Evolutionary conservation across 2,329 filamentous ascomycete genomes (phyloP).

Genomic region (Sordariomycetes sp.): DNA sequence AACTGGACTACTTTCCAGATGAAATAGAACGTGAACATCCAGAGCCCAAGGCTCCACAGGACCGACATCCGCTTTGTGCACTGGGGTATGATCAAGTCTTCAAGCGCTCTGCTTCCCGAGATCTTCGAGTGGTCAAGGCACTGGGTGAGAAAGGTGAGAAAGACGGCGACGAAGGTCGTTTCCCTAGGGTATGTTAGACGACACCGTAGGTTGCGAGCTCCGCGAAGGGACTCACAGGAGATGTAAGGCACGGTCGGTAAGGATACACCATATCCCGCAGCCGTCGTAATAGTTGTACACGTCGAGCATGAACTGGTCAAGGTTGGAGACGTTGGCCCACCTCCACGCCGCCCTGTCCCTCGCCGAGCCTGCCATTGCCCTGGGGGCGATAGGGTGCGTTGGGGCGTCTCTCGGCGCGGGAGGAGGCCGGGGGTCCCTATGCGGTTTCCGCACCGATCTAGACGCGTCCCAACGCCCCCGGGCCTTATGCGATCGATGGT

Average conservation of each 20-base stretch:
- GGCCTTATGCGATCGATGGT: neutral
- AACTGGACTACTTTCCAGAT: conserved; percentile 68
- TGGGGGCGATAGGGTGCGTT: conserved; percentile 14
- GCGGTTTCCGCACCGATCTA: neutral
- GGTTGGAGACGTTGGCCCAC: conserved; percentile 82
- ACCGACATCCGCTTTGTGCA: conserved; percentile 68
- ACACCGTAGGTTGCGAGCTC: neutral
- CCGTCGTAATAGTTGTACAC: conserved; percentile 81
- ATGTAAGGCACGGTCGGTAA: conserved; percentile 58
- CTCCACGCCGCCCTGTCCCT: conserved; percentile 79
- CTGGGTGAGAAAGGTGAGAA: conserved; percentile 72
- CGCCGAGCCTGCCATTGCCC: conserved; percentile 15
- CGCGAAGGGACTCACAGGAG: conserved; percentile 44
- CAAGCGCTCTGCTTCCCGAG: conserved; percentile 44
- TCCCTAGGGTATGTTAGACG: conserved; percentile 34
- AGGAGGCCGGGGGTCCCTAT: conserved; percentile 6
- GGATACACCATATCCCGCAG: conserved; percentile 74
- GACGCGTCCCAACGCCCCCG: neutral
- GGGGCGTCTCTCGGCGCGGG: conserved; percentile 15
- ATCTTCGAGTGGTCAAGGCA: conserved; percentile 74
- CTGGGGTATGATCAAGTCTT: conserved; percentile 49
- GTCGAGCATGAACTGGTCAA: conserved; percentile 74
- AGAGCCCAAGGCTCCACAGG: conserved; percentile 64
- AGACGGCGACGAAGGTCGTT: conserved; percentile 67
- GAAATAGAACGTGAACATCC: conserved; percentile 79